These are phyloP conservation scores for Escallonia rubra DNA, from an alignment of 129 eudicot species.

Conservation along the genomic window DNA sequence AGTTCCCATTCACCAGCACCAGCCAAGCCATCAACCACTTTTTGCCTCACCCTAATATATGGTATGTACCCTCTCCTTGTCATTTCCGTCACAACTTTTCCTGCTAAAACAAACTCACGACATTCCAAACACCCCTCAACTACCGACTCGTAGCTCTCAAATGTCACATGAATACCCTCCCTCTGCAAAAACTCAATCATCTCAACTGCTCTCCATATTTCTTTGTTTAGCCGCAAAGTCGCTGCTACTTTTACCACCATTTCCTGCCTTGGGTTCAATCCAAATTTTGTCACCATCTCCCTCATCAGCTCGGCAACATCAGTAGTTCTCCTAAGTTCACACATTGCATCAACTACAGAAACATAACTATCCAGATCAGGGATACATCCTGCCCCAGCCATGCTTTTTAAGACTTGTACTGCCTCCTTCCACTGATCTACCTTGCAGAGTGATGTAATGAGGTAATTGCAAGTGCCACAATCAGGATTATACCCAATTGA, in stretches of 20 bases:
- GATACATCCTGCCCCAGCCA: conserved; percentile 58
- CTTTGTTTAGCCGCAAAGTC: conserved; percentile 57
- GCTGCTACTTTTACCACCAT: conserved; percentile 37
- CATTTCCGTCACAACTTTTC: conserved; percentile 61
- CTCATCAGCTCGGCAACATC: conserved; percentile 33
- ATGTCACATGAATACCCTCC: conserved; percentile 43
- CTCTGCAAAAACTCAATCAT: conserved; percentile 56
- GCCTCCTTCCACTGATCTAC: conserved; percentile 65
- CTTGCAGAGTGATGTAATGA: conserved; percentile 60
- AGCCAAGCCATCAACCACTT: conserved; percentile 59
- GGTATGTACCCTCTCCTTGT: conserved; percentile 75
- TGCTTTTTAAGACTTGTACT: conserved; percentile 44
- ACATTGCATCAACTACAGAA: conserved; percentile 46
- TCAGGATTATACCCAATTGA: conserved; percentile 66
- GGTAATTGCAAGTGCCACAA: conserved; percentile 67
- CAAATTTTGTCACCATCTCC: conserved; percentile 56
- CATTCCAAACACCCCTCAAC: conserved; percentile 69
- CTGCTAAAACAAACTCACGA: conserved; percentile 57
- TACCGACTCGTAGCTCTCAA: conserved; percentile 63
- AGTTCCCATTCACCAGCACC: conserved; percentile 60
- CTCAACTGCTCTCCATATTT: conserved; percentile 55
- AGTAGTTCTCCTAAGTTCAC: conserved; percentile 37
- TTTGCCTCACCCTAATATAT: conserved; percentile 59
- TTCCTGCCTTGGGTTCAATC: conserved; percentile 63
- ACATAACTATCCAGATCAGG: conserved; percentile 74